A percentile compares a stretch with the other conserved stretches of the same genome.
These are phyloP conservation scores for Chrysanthemum seticuspe DNA, from an alignment of 129 eudicot species.

Conservation along the genomic window DNA sequence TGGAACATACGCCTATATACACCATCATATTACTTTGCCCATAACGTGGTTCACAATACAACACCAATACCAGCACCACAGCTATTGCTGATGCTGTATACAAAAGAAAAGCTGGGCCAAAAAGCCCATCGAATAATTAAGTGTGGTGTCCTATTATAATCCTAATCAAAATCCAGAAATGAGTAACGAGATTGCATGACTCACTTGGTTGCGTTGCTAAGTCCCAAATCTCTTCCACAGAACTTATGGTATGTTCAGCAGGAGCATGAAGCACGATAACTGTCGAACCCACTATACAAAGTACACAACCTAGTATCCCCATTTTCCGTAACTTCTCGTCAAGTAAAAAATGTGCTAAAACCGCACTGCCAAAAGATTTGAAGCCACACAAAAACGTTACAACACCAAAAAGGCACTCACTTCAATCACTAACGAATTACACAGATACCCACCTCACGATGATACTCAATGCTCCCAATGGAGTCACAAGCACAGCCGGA, in stretches of 20 bases:
- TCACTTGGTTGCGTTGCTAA: conserved; percentile 87
- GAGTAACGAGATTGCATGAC: conserved; percentile 17
- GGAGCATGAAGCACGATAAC: conserved; percentile 94
- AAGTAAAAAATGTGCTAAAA: conserved; percentile 79
- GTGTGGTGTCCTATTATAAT: no score
- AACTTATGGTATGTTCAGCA: conserved; percentile 60
- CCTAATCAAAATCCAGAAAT: conserved; percentile 8
- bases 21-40: conserved; percentile 90
- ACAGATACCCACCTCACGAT: conserved; percentile 66
- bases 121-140: conserved; percentile 8
- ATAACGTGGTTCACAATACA: conserved; percentile 82
- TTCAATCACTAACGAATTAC: conserved; percentile 4
- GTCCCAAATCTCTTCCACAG: conserved; percentile 87
- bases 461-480: conserved; percentile 89
- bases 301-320: conserved; percentile 80
- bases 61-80: conserved; percentile 69
- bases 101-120: conserved; percentile 74
- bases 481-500: conserved; percentile 95
- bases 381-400: neutral
- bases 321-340: conserved; percentile 67
- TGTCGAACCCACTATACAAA: conserved; percentile 84
- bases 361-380: conserved; percentile 48
- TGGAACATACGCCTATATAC: conserved; percentile 86
- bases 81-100: conserved; percentile 82
- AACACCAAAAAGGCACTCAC: neutral